phyloP scores from a whole-genome alignment of 2,329 filamentous ascomycete species.

The Thielaviopsis cerberus region DNA sequence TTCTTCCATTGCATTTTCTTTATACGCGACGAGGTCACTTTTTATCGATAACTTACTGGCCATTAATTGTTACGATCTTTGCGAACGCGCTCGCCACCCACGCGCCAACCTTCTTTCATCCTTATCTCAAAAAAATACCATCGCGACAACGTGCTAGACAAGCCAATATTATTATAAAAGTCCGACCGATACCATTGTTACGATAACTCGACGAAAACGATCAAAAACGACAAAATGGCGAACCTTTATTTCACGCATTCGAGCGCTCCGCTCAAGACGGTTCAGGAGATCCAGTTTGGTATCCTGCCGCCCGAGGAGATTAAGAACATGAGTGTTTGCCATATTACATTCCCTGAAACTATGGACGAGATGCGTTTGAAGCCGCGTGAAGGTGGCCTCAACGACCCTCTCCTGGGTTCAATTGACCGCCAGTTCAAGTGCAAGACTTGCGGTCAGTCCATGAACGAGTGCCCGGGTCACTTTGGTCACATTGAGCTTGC shows the following conservation, averaged over 20 bases:
- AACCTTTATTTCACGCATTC: slow-evolving; percentile 82
- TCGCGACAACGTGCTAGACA: neutral
- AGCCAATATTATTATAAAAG: neutral
- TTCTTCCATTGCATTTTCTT: neutral
- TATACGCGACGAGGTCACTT: neutral
- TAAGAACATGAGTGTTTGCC: slow-evolving; percentile 93
- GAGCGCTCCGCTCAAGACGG: slow-evolving; percentile 87
- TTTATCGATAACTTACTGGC: neutral
- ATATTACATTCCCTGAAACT: slow-evolving; percentile 95
- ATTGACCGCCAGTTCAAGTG: slow-evolving; percentile 93
- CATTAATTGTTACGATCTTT: neutral
- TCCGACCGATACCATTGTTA: neutral
- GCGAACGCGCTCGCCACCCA: neutral
- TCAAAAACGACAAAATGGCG: slow-evolving; percentile 52
- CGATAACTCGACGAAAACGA: slow-evolving; percentile 4
- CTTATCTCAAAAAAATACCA: neutral
- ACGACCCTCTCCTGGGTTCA: slow-evolving; percentile 87
- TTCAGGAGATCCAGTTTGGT: slow-evolving; percentile 98
- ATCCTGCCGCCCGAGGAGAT: slow-evolving; percentile 96
- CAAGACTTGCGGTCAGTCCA: slow-evolving; percentile 87
- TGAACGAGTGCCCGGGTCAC: slow-evolving; percentile 90
- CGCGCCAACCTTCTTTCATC: neutral
- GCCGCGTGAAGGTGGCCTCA: slow-evolving; percentile 78
- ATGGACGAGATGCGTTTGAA: slow-evolving; percentile 93
- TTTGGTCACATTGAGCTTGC: slow-evolving; percentile 98